Conservation (phyloP, 768 basidiomycete genomes). For the Rhizopogon roseolus region DNA sequence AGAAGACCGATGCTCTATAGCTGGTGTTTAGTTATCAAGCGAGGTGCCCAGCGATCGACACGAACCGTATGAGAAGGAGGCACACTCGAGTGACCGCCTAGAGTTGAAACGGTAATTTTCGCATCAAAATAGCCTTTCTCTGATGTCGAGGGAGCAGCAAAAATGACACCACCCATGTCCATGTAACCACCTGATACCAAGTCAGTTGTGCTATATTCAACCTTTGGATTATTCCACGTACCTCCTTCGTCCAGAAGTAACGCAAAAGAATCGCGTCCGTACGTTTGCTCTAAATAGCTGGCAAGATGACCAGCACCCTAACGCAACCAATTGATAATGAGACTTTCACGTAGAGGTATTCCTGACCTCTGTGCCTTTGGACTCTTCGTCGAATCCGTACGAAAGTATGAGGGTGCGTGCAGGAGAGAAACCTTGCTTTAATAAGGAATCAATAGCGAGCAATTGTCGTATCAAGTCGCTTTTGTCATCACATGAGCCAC, state of each 20-base stretch:
- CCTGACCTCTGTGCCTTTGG: slow-evolving; percentile 40
- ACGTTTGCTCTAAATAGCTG: slow-evolving; percentile 44
- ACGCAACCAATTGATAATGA: not conserved
- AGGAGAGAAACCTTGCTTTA: slow-evolving; percentile 42
- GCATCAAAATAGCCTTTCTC: slow-evolving; percentile 70
- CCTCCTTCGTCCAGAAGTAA: slow-evolving; percentile 85
- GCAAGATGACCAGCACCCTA: slow-evolving; percentile 51
- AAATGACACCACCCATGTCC: slow-evolving; percentile 15
- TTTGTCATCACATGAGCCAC: slow-evolving; percentile 75
- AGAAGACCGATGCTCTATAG: slow-evolving; percentile 72
- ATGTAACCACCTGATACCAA: not conserved
- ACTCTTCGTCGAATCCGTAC: slow-evolving; percentile 52
- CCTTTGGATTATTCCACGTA: slow-evolving; percentile 19
- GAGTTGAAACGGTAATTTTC: slow-evolving; percentile 52
- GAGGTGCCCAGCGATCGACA: not conserved
- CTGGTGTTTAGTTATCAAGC: not conserved
- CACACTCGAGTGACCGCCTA: slow-evolving; percentile 79
- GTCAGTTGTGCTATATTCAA: not conserved
- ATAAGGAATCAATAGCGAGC: slow-evolving; percentile 44
- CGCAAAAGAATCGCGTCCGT: slow-evolving; percentile 66
- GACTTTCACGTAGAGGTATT: not conserved
- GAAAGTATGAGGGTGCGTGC: slow-evolving; percentile 36
- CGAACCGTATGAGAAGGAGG: slow-evolving; percentile 73
- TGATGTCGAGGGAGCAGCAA: slow-evolving; percentile 57
- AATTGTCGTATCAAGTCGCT: slow-evolving; percentile 50